Evolutionary conservation across 2,329 filamentous ascomycete genomes (phyloP).

Genomic region (Aspergillus glaucus): DNA sequence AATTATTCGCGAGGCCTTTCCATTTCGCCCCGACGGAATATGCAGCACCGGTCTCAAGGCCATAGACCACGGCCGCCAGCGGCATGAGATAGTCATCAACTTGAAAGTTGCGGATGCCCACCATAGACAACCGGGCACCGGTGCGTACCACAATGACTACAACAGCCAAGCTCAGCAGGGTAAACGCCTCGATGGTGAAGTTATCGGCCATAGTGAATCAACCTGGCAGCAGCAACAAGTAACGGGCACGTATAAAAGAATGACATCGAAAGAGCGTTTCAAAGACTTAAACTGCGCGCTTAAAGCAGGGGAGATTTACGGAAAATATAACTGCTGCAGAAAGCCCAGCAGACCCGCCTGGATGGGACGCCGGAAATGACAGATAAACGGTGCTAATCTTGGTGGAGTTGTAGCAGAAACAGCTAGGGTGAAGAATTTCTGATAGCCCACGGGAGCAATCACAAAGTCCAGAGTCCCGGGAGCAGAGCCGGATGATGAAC

Average conservation of each 20-base stretch:
- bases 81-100: conserved; percentile 56
- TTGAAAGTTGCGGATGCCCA: conserved; percentile 47
- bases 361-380: background rate
- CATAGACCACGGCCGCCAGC: conserved; percentile 48
- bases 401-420: no score
- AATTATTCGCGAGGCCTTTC: conserved; percentile 51
- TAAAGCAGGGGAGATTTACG: background rate
- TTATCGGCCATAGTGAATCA: conserved; percentile 8
- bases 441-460: no score
- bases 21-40: conserved; percentile 46
- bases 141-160: conserved; percentile 47
- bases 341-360: background rate
- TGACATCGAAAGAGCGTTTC: no score
- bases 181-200: conserved; percentile 44
- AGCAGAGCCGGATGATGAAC: no score
- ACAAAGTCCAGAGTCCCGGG: no score
- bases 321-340: background rate
- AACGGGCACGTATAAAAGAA: background rate
- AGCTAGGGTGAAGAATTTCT: no score
- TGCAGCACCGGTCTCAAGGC: conserved; percentile 44
- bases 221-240: background rate
- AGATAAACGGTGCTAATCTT: background rate
- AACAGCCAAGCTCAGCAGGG: conserved; percentile 47
- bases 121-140: conserved; percentile 42
- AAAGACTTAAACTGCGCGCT: no score